Evolutionary conservation across 495 filamentous ascomycete species (phyloP).

Genomic region (Podospora pseudopauciseta): DNA sequence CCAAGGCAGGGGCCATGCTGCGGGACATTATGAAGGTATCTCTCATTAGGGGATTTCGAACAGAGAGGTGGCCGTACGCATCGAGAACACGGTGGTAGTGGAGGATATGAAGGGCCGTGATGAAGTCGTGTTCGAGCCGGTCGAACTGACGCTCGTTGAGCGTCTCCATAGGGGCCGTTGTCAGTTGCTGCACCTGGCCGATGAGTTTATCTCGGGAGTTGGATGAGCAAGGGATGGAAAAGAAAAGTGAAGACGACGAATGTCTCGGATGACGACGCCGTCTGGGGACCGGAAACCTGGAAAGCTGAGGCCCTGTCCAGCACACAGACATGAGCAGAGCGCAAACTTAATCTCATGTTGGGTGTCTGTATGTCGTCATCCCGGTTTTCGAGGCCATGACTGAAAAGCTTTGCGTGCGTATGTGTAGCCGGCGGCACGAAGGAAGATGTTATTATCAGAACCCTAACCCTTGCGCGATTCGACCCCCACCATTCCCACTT

Average conservation of each 20-base stretch:
- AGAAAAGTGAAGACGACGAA: not conserved
- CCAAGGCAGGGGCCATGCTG: slow-evolving; percentile 43
- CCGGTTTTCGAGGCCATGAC: not conserved
- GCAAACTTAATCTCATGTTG: not conserved
- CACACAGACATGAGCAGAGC: not conserved
- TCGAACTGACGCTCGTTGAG: not conserved
- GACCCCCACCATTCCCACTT: not conserved
- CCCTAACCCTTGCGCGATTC: not conserved
- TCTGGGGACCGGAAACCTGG: not conserved
- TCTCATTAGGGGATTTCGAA: slow-evolving; percentile 42
- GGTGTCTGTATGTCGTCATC: not conserved
- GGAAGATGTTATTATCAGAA: not conserved
- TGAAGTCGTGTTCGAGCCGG: slow-evolving; percentile 15
- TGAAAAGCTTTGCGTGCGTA: too few relatives aligned
- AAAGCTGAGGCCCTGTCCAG: not conserved
- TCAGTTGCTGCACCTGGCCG: too few relatives aligned
- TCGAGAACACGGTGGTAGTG: slow-evolving; percentile 46
- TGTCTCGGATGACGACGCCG: not conserved
- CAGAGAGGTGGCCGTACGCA: slow-evolving; percentile 52
- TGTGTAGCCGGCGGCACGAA: too few relatives aligned
- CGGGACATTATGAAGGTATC: slow-evolving; percentile 46
- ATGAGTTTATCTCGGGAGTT: too few relatives aligned
- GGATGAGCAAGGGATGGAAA: not conserved
- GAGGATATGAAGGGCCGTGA: slow-evolving; percentile 32
- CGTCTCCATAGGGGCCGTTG: not conserved